A percentile compares a stretch with the other conserved stretches of the same genome.
phyloP scores from a whole-genome alignment of 2,329 filamentous ascomycete species.

The Arthrinium puccinioides region DNA sequence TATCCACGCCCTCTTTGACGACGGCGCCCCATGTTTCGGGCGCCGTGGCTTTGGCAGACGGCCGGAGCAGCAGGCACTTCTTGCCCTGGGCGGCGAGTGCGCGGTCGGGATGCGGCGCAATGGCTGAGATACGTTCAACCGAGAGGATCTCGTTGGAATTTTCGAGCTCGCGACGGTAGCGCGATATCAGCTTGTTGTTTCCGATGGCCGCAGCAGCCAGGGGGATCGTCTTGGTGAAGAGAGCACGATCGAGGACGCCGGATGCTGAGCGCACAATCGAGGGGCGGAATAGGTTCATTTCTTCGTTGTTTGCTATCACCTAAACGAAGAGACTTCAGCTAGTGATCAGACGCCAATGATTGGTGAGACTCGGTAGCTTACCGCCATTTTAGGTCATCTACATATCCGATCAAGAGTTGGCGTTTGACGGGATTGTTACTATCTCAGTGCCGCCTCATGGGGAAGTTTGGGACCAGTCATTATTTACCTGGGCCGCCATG shows the following conservation, averaged over 20 bases:
- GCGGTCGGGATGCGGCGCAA: conserved; percentile 56
- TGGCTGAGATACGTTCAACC: conserved; percentile 54
- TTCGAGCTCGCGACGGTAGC: conserved; percentile 59
- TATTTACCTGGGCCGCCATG: too few relatives aligned
- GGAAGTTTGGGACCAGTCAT: too few relatives aligned
- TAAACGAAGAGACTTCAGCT: neutral
- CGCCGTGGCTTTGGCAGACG: conserved; percentile 49
- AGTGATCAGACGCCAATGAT: too few relatives aligned
- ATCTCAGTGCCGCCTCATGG: too few relatives aligned
- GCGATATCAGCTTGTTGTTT: conserved; percentile 67
- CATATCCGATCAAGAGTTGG: too few relatives aligned
- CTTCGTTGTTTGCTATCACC: neutral
- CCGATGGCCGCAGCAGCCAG: conserved; percentile 72
- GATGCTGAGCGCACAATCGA: conserved; percentile 70
- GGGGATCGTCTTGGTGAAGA: conserved; percentile 72
- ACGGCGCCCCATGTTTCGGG: conserved; percentile 69
- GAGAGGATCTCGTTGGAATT: conserved; percentile 59
- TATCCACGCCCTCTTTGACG: conserved; percentile 60
- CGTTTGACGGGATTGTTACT: too few relatives aligned
- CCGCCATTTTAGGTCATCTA: too few relatives aligned
- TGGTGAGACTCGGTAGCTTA: too few relatives aligned
- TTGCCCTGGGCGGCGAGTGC: conserved; percentile 44
- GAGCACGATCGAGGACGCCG: conserved; percentile 71
- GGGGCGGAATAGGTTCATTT: conserved; percentile 60
- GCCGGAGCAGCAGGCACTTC: conserved; percentile 55